Evolutionary conservation across 2,329 filamentous ascomycete species (phyloP).

Genomic region (Fusarium sp.): DNA sequence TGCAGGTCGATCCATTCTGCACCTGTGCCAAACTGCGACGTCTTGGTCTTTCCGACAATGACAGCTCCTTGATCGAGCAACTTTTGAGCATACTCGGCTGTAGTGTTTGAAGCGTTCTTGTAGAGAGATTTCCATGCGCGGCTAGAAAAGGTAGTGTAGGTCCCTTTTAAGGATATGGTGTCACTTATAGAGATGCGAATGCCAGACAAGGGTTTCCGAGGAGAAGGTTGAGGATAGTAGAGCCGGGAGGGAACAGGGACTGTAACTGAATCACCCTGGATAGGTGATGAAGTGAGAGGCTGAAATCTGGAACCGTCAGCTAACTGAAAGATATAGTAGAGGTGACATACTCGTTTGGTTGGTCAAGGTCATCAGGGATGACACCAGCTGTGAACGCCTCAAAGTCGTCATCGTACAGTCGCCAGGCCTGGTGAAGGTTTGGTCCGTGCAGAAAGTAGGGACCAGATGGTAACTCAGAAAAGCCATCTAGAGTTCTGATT

Average conservation of each 20-base stretch:
- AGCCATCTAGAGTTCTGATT: slow-evolving; percentile 31
- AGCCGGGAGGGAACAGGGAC: slow-evolving; percentile 59
- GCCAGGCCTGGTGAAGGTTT: slow-evolving; percentile 60
- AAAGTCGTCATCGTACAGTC: slow-evolving; percentile 57
- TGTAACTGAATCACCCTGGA: slow-evolving; percentile 48
- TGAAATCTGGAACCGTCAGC: slow-evolving; percentile 51
- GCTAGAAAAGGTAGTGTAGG: slow-evolving; percentile 71
- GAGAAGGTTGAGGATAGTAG: slow-evolving; percentile 51
- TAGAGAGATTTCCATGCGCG: slow-evolving; percentile 71
- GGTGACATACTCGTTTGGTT: slow-evolving; percentile 46
- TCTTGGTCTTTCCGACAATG: slow-evolving; percentile 68
- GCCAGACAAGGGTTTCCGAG: slow-evolving; percentile 56
- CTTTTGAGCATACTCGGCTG: slow-evolving; percentile 66
- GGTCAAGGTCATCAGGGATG: slow-evolving; percentile 54
- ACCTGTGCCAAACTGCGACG: slow-evolving; percentile 62
- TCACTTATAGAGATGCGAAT: slow-evolving; percentile 57
- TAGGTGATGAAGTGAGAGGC: slow-evolving; percentile 49
- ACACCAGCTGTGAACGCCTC: slow-evolving; percentile 58
- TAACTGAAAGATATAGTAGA: background rate
- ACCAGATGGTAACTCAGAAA: slow-evolving; percentile 55
- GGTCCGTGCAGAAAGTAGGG: slow-evolving; percentile 61
- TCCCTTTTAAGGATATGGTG: slow-evolving; percentile 59
- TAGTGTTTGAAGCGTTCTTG: slow-evolving; percentile 58
- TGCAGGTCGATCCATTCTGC: slow-evolving; percentile 60
- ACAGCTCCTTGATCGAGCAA: slow-evolving; percentile 73